Percentiles rank a stretch among this genome's conserved stretches.
phyloP scores from a whole-genome alignment of 2,329 filamentous ascomycete species.

The Cercospora brassicicola region DNA sequence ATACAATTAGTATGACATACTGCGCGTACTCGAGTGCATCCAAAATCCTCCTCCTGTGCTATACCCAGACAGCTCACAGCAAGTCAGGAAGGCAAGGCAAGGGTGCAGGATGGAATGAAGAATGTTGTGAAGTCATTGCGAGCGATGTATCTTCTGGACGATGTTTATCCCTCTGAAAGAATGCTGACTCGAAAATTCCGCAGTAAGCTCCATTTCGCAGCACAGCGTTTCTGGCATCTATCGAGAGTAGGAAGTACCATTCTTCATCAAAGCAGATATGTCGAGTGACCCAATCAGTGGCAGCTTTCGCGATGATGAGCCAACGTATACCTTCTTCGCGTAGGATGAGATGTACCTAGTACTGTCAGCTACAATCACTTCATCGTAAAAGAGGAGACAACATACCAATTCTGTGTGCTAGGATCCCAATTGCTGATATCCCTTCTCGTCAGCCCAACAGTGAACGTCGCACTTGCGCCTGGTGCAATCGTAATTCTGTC shows the following conservation, averaged over 20 bases:
- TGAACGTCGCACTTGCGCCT: slow-evolving; percentile 23
- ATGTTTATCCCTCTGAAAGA: neutral
- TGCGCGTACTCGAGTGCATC: neutral
- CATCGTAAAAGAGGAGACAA: neutral
- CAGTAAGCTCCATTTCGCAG: too few species aligned
- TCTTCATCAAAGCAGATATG: neutral
- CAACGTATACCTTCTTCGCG: slow-evolving; percentile 34
- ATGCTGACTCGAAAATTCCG: too few species aligned
- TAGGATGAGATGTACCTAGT: slow-evolving; percentile 2
- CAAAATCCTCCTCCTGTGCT: neutral
- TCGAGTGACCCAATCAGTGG: neutral
- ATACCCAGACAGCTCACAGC: too few species aligned
- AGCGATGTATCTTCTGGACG: neutral
- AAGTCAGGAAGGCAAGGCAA: too few species aligned
- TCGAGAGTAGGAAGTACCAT: neutral
- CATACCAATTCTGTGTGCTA: slow-evolving; percentile 50
- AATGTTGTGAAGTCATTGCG: neutral
- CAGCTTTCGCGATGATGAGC: slow-evolving; percentile 33
- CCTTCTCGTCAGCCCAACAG: slow-evolving; percentile 25
- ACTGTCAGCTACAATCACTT: neutral
- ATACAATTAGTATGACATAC: neutral
- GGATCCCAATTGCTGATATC: slow-evolving; percentile 32
- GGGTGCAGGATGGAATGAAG: too few species aligned
- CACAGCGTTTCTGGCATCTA: neutral
- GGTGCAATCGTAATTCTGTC: slow-evolving; percentile 40